Evolutionary conservation across 768 basidiomycete species (phyloP).

Genomic region (Psilocybe azurescens): DNA sequence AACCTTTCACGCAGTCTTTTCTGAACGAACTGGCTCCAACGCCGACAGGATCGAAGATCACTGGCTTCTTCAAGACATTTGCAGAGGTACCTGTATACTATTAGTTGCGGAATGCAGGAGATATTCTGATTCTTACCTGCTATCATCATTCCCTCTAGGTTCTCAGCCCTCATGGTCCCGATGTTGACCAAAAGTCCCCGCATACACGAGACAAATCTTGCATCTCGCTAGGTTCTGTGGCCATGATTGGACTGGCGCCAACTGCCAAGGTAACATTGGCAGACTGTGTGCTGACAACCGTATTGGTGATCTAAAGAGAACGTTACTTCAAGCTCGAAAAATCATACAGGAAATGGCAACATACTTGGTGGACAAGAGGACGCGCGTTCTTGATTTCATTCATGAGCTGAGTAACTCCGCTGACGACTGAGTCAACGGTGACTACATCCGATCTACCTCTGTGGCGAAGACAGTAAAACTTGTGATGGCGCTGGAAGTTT

Average conservation of each 20-base stretch:
- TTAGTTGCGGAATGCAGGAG: neutral
- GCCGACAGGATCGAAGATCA: constrained; percentile 93
- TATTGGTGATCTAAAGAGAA: constrained; percentile 78
- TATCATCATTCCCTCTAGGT: constrained; percentile 74
- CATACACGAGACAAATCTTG: constrained; percentile 71
- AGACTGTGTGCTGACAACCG: constrained; percentile 86
- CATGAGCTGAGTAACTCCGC: constrained; percentile 55
- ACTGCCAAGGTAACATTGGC: constrained; percentile 90
- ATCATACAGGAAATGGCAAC: neutral
- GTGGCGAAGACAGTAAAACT: constrained; percentile 3
- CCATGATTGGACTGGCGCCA: constrained; percentile 94
- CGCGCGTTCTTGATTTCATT: constrained; percentile 50
- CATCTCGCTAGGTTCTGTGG: constrained; percentile 83
- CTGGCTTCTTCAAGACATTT: constrained; percentile 71
- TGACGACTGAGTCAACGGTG: constrained; percentile 35
- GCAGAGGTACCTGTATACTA: constrained; percentile 50
- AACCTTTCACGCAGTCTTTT: constrained; percentile 63
- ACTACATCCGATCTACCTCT: neutral
- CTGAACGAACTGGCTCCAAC: constrained; percentile 83
- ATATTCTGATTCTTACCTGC: constrained; percentile 57
- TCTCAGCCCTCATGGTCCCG: constrained; percentile 68
- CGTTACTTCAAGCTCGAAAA: neutral
- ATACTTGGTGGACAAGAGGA: constrained; percentile 85
- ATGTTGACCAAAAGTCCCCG: constrained; percentile 85
- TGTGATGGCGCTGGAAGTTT: constrained; percentile 41